Evolutionary conservation across 139 green algal genomes (phyloP).

Genomic region (Gonium pectorale): DNA sequence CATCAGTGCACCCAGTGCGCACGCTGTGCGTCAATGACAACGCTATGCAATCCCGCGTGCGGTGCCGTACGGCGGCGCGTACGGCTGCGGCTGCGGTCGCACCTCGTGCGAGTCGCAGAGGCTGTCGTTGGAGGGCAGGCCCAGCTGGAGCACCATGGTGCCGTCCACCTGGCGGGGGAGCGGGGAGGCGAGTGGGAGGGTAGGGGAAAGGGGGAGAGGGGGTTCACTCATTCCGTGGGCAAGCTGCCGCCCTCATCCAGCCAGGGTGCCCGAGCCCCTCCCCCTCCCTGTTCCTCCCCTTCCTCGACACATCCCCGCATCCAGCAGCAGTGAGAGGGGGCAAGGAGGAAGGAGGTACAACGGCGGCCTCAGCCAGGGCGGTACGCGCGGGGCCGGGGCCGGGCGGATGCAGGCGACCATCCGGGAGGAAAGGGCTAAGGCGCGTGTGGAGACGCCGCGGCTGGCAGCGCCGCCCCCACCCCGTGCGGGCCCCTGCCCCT

Average conservation of each 20-base stretch:
- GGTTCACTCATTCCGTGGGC: neutral
- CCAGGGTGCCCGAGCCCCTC: neutral
- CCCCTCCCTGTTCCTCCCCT: neutral
- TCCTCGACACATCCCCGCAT: neutral
- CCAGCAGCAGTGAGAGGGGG: too few relatives aligned
- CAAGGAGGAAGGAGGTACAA: too few relatives aligned
- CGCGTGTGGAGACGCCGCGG: too few relatives aligned
- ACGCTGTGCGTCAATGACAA: neutral
- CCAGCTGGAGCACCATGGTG: slow-evolving; percentile 3
- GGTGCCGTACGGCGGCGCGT: neutral
- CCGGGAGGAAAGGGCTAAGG: too few relatives aligned
- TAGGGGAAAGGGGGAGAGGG: neutral
- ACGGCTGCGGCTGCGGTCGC: neutral
- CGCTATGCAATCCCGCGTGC: neutral
- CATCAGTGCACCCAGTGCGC: neutral
- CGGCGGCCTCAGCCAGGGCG: too few relatives aligned
- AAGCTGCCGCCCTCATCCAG: neutral
- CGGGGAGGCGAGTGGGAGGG: neutral
- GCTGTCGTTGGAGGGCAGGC: slow-evolving; percentile 20
- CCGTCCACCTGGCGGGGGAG: neutral
- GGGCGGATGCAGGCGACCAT: too few relatives aligned
- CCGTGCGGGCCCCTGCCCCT: too few relatives aligned
- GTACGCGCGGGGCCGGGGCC: too few relatives aligned
- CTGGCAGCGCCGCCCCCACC: too few relatives aligned
- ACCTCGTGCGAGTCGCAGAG: slow-evolving; percentile 18